Evolutionary conservation across 106 monocot species (phyloP).

Genomic region (Acanthochlamys bracteata): DNA sequence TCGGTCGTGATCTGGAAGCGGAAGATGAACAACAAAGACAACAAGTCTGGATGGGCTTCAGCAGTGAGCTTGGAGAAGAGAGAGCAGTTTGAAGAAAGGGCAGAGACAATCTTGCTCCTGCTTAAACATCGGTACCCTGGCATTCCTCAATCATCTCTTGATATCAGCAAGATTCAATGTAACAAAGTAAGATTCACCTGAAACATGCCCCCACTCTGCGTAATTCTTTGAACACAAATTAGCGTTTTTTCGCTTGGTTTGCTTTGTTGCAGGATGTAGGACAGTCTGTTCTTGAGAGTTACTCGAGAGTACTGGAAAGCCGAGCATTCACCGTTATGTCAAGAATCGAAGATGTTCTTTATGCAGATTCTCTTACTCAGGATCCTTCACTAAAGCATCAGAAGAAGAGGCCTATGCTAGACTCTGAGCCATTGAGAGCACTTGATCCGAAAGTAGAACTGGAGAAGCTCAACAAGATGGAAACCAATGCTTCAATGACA

Average conservation of each 20-base stretch:
- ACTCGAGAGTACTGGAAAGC: slow-evolving; percentile 77
- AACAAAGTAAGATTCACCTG: slow-evolving; percentile 42
- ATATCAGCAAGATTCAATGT: slow-evolving; percentile 79
- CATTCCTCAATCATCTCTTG: slow-evolving; percentile 71
- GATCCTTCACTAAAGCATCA: slow-evolving; percentile 28
- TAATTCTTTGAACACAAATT: too few relatives aligned
- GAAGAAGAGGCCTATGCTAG: slow-evolving; percentile 12
- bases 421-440: slow-evolving; percentile 21
- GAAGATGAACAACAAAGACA: slow-evolving; percentile 31
- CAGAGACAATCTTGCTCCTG: slow-evolving; percentile 74
- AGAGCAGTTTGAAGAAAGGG: slow-evolving; percentile 90
- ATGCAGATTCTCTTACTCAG: slow-evolving; percentile 41
- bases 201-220: too few relatives aligned
- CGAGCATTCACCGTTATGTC: slow-evolving; percentile 87
- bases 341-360: slow-evolving; percentile 76
- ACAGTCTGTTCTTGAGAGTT: slow-evolving; percentile 79
- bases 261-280: slow-evolving; percentile 60
- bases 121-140: slow-evolving; percentile 81
- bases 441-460: slow-evolving; percentile 49
- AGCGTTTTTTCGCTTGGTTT: not conserved
- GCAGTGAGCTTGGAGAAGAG: slow-evolving; percentile 77
- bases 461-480: slow-evolving; percentile 45
- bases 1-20: slow-evolving; percentile 87
- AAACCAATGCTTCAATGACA: slow-evolving; percentile 51
- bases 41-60: slow-evolving; percentile 76